phyloP scores from a whole-genome alignment of 1,284 basidiomycete genomes.

The Pseudozyma thailandica region DNA sequence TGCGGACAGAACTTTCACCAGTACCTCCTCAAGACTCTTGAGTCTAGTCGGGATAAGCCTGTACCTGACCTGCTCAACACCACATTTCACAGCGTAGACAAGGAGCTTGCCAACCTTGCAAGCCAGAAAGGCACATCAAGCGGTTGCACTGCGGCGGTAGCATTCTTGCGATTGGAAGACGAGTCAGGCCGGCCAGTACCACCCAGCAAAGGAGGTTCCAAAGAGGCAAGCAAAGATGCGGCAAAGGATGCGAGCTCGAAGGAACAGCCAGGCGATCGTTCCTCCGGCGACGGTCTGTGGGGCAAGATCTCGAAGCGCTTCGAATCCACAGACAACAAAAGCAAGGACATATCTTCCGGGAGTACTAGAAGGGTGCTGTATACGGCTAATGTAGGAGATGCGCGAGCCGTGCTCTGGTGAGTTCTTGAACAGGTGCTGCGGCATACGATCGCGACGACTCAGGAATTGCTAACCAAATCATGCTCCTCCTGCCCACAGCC shows the following conservation, averaged over 20 bases:
- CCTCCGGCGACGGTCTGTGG: slow-evolving; percentile 32
- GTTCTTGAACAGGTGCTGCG: slow-evolving; percentile 73
- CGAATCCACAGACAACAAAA: slow-evolving; percentile 26
- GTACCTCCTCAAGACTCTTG: slow-evolving; percentile 70
- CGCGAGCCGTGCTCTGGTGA: slow-evolving; percentile 82
- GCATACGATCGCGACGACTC: slow-evolving; percentile 70
- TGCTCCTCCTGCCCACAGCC: slow-evolving; percentile 64
- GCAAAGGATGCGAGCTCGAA: slow-evolving; percentile 2
- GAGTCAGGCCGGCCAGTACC: slow-evolving; percentile 66
- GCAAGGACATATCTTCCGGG: slow-evolving; percentile 3
- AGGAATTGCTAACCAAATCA: neutral
- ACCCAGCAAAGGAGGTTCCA: neutral
- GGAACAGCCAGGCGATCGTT: slow-evolving; percentile 6
- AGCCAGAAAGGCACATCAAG: slow-evolving; percentile 91
- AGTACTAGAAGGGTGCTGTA: slow-evolving; percentile 82
- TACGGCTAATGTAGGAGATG: slow-evolving; percentile 95
- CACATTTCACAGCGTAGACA: slow-evolving; percentile 92
- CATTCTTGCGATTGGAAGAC: slow-evolving; percentile 93
- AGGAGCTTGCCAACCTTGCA: slow-evolving; percentile 80
- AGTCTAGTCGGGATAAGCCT: slow-evolving; percentile 70
- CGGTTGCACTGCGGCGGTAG: slow-evolving; percentile 97
- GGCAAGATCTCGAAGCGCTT: slow-evolving; percentile 33
- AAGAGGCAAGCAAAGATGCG: neutral
- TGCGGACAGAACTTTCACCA: slow-evolving; percentile 92
- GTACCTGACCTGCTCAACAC: slow-evolving; percentile 91